Percentiles rank a stretch among this genome's conserved stretches.
Evolutionary conservation across 1,139 yeast species (phyloP).

Genomic region (Hanseniaspora uvarum): DNA sequence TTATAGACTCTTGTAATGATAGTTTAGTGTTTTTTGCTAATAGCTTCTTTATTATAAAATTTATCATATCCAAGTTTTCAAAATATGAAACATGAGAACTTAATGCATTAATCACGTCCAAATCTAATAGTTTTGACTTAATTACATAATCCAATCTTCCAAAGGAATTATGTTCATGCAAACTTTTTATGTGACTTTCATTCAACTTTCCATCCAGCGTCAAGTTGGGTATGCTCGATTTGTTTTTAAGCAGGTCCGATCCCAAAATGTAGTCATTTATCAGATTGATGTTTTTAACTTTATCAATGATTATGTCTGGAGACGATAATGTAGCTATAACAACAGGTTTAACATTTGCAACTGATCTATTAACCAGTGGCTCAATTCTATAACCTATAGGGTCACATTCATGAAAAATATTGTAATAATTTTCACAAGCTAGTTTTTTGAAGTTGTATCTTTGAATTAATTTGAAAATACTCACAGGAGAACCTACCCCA

Average conservation of each 20-base stretch:
- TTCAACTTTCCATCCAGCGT: constrained; percentile 23
- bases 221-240: background rate
- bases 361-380: constrained; percentile 54
- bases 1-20: background rate
- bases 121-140: constrained; percentile 71
- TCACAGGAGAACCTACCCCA: constrained; percentile 82
- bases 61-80: constrained; percentile 77
- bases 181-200: constrained; percentile 32
- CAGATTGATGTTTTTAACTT: constrained; percentile 19
- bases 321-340: constrained; percentile 26
- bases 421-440: constrained; percentile 49
- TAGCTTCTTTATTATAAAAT: constrained; percentile 56
- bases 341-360: constrained; percentile 50
- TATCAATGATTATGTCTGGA: constrained; percentile 26
- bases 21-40: constrained; percentile 16
- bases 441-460: constrained; percentile 39
- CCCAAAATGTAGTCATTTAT: constrained; percentile 8
- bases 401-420: constrained; percentile 78
- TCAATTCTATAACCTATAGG: constrained; percentile 82
- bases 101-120: constrained; percentile 66
- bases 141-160: constrained; percentile 77
- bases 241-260: background rate
- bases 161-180: constrained; percentile 40
- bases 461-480: constrained; percentile 66
- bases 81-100: constrained; percentile 84